Evolutionary conservation across 1,284 basidiomycete genomes (phyloP), one percentile per base, ranked within the genome.

Genomic region (Cryptococcus neoformans): DNA sequence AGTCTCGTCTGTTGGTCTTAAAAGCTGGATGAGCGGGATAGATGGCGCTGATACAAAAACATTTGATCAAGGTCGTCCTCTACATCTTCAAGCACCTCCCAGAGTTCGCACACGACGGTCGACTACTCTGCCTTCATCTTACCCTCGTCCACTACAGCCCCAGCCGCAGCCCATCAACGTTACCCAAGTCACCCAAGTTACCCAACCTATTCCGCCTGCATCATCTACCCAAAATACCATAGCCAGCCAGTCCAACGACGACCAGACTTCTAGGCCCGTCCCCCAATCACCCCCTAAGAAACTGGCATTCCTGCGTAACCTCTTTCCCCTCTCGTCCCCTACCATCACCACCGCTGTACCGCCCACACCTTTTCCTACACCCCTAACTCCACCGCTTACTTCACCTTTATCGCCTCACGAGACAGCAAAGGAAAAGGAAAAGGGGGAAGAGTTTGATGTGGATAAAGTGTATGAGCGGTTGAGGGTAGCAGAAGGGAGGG

Each of bases 401-500:
- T n/a, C n/a, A 9, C 16, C 49, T 16, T 38, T 9, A 11, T 34
- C 49, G 8, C 36, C 49, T 12, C 17, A 12, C 11, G n/a, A 16
- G 37, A 41, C 14, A 21, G 17, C 39, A 17, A 4, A 39, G 12
- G 16, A 7, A 36, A n/a, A 17, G 28, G 16, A 11, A 38, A n/a
- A 5, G n/a, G 9, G 17, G 37, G 5, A 40, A 11, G 36, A 21
- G 28, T 54, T 54, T 44, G 53, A 54, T 16, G 45, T 46, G 3
- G 53, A 54, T 12, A 37, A 38, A 41, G 53, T 54, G 8, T 48
- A 41, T 11, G 38, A 49, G 38, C n/a, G 28, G 35, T 35, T 54
- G 28, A 16, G 46, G 6, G 38, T 12, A 11, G 14, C 37, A 12
- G n/a, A 41, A 14, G 42, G 53, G 17, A n/a, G 45, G 39, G 53